Percentiles rank a stretch among this genome's conserved stretches.
Evolutionary conservation across 2,329 filamentous ascomycete species (phyloP).

Genomic region (Sporothrix curviconia): DNA sequence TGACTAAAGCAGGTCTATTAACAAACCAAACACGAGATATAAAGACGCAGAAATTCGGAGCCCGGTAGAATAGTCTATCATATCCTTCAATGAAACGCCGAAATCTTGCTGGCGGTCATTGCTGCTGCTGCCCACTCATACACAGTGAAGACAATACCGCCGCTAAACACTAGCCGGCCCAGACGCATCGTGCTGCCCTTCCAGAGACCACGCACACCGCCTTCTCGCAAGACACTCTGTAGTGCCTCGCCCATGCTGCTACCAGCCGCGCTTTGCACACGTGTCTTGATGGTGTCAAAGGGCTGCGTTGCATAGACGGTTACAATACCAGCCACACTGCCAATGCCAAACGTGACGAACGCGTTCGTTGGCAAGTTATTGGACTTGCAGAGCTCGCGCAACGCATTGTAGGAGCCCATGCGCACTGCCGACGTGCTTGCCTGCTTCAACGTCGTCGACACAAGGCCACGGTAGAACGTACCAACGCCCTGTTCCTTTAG

Average conservation of each 20-base stretch:
- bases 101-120: conserved; percentile 23
- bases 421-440: conserved; percentile 40
- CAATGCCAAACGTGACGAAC: conserved; percentile 52
- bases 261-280: conserved; percentile 52
- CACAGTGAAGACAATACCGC: conserved; percentile 59
- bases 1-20: too few relatives aligned
- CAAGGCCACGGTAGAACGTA: conserved; percentile 39
- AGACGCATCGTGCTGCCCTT: conserved; percentile 62
- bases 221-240: conserved; percentile 46
- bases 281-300: conserved; percentile 59
- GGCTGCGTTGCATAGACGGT: conserved; percentile 56
- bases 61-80: too few relatives aligned
- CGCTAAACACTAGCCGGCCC: conserved; percentile 56
- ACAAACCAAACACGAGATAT: too few relatives aligned
- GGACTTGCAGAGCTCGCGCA: conserved; percentile 31
- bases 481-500: conserved; percentile 34
- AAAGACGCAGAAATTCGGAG: too few relatives aligned
- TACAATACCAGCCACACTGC: conserved; percentile 52
- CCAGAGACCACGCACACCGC: conserved; percentile 57
- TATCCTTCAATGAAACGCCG: neutral
- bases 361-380: conserved; percentile 19
- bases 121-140: conserved; percentile 46
- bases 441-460: conserved; percentile 42
- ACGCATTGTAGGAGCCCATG: conserved; percentile 43
- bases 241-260: conserved; percentile 52